Conservation (phyloP, 1,284 basidiomycete species). For the Prillingera fragicola region DNA sequence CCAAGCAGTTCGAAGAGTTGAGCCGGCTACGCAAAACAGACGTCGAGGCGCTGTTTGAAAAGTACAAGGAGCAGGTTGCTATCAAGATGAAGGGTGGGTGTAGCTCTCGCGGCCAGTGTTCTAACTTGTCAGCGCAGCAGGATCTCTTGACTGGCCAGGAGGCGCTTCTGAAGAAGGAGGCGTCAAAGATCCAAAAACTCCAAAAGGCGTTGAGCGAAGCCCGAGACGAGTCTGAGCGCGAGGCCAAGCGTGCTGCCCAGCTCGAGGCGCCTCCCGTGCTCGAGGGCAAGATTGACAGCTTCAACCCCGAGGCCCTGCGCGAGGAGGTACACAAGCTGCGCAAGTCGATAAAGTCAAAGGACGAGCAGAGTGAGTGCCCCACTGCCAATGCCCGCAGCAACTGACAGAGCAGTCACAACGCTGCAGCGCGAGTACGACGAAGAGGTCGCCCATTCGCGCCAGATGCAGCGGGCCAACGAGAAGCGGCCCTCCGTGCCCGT, state of each 20-base stretch:
- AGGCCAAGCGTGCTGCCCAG: constrained; percentile 2
- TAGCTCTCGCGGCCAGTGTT: too few relatives aligned
- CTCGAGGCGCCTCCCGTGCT: constrained; percentile 7
- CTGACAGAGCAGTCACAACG: constrained; percentile 19
- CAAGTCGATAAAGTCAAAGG: constrained; percentile 26
- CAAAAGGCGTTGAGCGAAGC: constrained; percentile 32
- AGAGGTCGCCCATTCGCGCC: constrained; percentile 38
- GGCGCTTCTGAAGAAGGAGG: constrained; percentile 34
- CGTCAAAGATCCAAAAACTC: constrained; percentile 24
- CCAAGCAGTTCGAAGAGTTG: constrained; percentile 45
- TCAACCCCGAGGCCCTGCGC: constrained; percentile 34
- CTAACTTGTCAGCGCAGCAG: constrained; percentile 31
- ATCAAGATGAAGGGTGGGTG: constrained; percentile 32
- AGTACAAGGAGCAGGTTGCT: constrained; percentile 37
- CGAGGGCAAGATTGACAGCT: constrained; percentile 22
- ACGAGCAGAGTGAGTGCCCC: constrained; percentile 32
- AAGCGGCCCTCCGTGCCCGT: background rate
- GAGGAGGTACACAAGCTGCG: constrained; percentile 32
- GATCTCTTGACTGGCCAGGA: constrained; percentile 39
- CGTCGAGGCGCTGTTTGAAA: constrained; percentile 31
- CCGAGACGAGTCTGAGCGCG: constrained; percentile 11
- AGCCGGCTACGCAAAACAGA: constrained; percentile 31
- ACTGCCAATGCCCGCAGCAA: background rate
- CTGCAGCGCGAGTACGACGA: constrained; percentile 39
- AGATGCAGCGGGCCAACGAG: constrained; percentile 23